Evolutionary conservation across 2,329 filamentous ascomycete species (phyloP), one percentile per base, ranked within the genome.

Genomic region (Apiospora marii): DNA sequence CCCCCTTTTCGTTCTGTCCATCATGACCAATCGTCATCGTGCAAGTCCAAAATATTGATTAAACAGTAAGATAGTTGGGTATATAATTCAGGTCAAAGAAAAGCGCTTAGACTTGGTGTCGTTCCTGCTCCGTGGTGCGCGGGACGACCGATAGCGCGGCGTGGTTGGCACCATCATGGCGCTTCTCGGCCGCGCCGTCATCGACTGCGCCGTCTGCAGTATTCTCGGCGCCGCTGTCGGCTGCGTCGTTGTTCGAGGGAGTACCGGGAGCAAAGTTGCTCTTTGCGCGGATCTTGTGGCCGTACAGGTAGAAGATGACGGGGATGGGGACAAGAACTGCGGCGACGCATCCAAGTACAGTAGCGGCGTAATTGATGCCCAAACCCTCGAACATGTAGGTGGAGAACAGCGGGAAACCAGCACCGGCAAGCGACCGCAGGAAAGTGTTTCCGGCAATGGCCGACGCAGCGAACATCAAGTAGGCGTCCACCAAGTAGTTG

Each of bases 381-480:
- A 92, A 83, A 67, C 87, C 88, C 14, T 88, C 82, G 75, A 92
- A 92, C 89, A 92, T 94, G 78, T 94, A 91, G 1, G 85, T 87
- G 0, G 92, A 90, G 80, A 96, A 96, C 1, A 96, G 87, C 0
- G 94, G 94, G 85, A 97, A 96, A 0, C 88, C 91, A 2, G 93
- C 93, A 75, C 93, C 94, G 74, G 92, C 92, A 12, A 95, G 85
- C 0, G 93, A 95, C 76, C 94, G 91, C 49, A 97, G 83, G 78
- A 97, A 92, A 0, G 93, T 93, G 82, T 95, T 96, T 30, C 92
- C 94, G 6, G 94, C 94, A 72, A 97, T 90, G 30, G 93, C 94
- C 0, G 93, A 95, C 14, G 94, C 94, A 1, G 94, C 90, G 77
- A 91, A 91, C 88, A 91, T 90, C 78, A 91, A 88, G 78, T 92